Evolutionary conservation across 371 early-diverging fungal genomes (phyloP).

Genomic region (Syncephalastrum racemosum): DNA sequence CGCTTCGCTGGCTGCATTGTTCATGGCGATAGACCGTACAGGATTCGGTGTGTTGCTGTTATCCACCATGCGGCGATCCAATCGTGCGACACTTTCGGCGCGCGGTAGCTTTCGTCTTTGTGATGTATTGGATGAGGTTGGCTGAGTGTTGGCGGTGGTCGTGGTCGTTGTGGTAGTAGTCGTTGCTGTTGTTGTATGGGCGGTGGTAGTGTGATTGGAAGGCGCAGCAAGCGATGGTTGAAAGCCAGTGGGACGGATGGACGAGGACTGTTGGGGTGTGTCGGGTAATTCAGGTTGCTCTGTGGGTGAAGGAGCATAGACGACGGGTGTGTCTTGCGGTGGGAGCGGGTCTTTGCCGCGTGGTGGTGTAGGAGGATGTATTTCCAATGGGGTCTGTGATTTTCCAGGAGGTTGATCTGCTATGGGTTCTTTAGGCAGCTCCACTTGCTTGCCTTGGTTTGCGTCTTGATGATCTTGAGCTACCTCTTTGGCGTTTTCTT

Average conservation of each 20-base stretch:
- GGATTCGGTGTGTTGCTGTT: conserved; percentile 15
- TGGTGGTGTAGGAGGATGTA: not conserved
- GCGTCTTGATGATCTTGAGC: not conserved
- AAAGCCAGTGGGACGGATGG: conserved; percentile 22
- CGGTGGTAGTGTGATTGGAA: too few species aligned
- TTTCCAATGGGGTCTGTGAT: not conserved
- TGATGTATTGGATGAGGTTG: not conserved
- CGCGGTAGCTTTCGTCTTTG: not conserved
- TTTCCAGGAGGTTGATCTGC: too few species aligned
- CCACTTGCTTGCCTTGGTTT: not conserved
- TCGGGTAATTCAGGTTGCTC: not conserved
- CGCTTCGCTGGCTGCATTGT: conserved; percentile 9
- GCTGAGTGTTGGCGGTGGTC: too few species aligned
- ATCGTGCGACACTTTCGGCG: conserved; percentile 26
- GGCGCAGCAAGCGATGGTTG: conserved; percentile 10
- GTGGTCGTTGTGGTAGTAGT: conserved; percentile 2
- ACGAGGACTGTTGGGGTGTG: conserved; percentile 9
- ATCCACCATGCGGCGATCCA: conserved; percentile 35
- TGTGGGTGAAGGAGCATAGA: too few species aligned
- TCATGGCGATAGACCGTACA: not conserved
- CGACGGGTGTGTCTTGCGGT: too few species aligned
- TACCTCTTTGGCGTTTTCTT: conserved; percentile 1
- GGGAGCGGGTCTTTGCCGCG: too few species aligned
- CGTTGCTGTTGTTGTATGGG: conserved; percentile 10
- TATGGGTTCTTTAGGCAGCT: too few species aligned